These are phyloP conservation scores for Dillenia suffruticosa DNA, from an alignment of 164 flowering plant genomes.

Conservation along the genomic window DNA sequence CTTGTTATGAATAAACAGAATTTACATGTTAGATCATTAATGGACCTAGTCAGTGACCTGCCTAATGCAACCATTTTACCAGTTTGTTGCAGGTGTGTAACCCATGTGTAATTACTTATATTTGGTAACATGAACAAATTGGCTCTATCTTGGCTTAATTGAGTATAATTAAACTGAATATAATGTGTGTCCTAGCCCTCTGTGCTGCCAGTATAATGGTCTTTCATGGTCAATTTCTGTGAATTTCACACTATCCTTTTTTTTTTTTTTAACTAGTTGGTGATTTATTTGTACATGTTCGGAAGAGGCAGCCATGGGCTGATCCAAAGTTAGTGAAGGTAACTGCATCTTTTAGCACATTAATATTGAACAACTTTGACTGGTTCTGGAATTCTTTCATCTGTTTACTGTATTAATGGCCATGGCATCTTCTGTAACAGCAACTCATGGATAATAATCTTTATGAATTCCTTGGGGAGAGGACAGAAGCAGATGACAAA, in stretches of 20 bases:
- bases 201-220: neutral
- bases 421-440: constrained; percentile 27
- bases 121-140: too few relatives aligned
- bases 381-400: neutral
- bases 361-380: neutral
- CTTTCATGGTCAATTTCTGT: neutral
- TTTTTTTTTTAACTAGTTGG: constrained; percentile 50
- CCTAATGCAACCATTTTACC: too few relatives aligned
- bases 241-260: neutral
- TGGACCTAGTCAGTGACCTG: too few relatives aligned
- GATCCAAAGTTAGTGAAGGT: constrained; percentile 93
- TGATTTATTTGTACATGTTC: constrained; percentile 62
- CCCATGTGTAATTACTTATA: too few relatives aligned
- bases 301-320: constrained; percentile 89
- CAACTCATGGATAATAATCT: constrained; percentile 68
- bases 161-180: too few relatives aligned
- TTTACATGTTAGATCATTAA: too few relatives aligned
- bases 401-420: constrained; percentile 1
- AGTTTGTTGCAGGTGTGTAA: too few relatives aligned
- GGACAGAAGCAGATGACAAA: constrained; percentile 89
- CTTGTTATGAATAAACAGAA: too few relatives aligned
- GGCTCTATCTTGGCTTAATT: too few relatives aligned
- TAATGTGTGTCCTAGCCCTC: too few relatives aligned
- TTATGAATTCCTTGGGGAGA: constrained; percentile 74
- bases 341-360: neutral